Percentiles rank a stretch among this genome's conserved stretches.
Evolutionary conservation across 305 asterid genomes (phyloP).

Genomic region (Stenogyne calaminthoides): DNA sequence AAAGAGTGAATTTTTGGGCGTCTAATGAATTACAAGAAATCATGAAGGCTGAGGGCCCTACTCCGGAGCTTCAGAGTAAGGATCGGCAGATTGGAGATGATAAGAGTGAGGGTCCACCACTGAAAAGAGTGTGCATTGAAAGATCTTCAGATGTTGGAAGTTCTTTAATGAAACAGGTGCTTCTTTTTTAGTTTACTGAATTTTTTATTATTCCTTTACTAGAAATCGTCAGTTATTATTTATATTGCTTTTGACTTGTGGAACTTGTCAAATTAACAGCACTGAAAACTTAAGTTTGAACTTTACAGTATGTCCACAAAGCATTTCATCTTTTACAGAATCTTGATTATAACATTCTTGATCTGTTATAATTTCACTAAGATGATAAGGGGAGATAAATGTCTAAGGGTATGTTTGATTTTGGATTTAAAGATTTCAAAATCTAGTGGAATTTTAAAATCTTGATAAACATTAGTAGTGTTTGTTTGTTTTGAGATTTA

Average conservation of each 20-base stretch:
- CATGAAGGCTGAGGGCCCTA: conserved; percentile 37
- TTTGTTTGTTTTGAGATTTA: not conserved
- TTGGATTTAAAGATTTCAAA: no score
- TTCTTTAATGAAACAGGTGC: conserved; percentile 83
- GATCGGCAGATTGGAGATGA: conserved; percentile 54
- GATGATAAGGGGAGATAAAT: not conserved
- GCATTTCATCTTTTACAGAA: conserved; percentile 20
- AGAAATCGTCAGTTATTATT: not conserved
- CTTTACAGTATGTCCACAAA: conserved; percentile 3
- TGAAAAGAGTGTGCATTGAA: conserved; percentile 55
- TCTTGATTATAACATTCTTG: conserved; percentile 2
- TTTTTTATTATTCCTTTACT: conserved; percentile 3
- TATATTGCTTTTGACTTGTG: conserved; percentile 9
- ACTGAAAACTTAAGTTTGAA: not conserved
- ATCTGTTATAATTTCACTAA: conserved; percentile 1
- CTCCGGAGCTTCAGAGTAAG: conserved; percentile 44
- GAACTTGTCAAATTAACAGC: conserved; percentile 16
- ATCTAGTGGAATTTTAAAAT: no score
- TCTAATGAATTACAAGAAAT: conserved; percentile 43
- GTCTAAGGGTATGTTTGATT: not conserved
- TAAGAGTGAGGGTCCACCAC: conserved; percentile 54
- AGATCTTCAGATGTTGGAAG: conserved; percentile 55
- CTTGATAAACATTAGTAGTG: no score
- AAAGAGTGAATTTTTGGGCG: conserved; percentile 47
- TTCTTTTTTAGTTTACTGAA: conserved; percentile 20